Base-by-base conservation (phyloP, 116 monocot species). In the Dioscorea cayenensis region DNA sequence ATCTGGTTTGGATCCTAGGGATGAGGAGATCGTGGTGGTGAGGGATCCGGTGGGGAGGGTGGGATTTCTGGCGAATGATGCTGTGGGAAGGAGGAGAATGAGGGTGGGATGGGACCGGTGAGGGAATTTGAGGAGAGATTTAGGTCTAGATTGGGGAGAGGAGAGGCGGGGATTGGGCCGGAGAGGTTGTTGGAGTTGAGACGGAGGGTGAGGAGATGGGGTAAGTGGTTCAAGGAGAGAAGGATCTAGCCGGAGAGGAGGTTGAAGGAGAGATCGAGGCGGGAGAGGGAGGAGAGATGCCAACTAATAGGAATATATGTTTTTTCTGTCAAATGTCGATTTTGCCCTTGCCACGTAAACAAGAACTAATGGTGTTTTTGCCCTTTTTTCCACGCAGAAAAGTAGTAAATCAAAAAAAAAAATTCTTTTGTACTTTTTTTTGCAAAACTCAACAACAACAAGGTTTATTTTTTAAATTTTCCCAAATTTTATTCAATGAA, bases 241-340 rank as follows among this genome's bases (percentile, higher is more conserved):
- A 87, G 85, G 58, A 92, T 35, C 16, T 68, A 51, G 29, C 92
- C 87, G 78, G 85, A 80, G 75, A 92, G 76, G 72, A 67, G 66
- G 82, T 92, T 90, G 72, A 23, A 72, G 25, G 85, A 84, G 63
- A 94, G 86, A 52, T 88, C 88, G 63, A 94, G 90, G 17, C 86
- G 85, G 78, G 78, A 84, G 69, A 92, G 83, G 37, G 83, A 65
- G 28, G 72, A 48, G 36, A 85, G 82, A n/a, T n/a, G n/a, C n/a
- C n/a, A n/a, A n/a, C n/a, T n/a, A n/a, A n/a, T n/a, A n/a, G n/a
- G n/a, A n/a, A n/a, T n/a, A n/a, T n/a, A n/a, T n/a, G n/a, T n/a
- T n/a, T n/a, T n/a, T n/a, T n/a, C n/a, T n/a, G n/a, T n/a, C n/a
- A n/a, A n/a, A n/a, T n/a, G n/a, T n/a, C n/a, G n/a, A n/a, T n/a